Evolutionary conservation across 2,329 filamentous ascomycete genomes (phyloP).

Genomic region (Trichoderma citrinoviride): DNA sequence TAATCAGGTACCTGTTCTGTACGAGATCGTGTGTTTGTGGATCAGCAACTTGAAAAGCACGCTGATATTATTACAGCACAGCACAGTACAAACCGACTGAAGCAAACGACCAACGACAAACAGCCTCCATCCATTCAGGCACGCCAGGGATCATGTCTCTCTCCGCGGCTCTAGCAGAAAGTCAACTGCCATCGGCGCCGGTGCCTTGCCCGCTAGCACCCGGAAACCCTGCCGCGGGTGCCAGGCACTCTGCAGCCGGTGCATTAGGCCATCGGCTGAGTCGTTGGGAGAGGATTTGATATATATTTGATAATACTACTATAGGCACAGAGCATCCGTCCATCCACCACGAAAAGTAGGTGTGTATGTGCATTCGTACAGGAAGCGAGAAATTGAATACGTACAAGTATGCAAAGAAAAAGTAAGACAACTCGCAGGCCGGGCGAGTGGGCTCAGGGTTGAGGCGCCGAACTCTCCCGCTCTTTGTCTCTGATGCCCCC

Average conservation of each 20-base stretch:
- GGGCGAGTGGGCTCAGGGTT: not conserved
- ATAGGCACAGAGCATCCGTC: too few species aligned
- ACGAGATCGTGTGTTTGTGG: too few species aligned
- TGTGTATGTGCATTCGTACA: not conserved
- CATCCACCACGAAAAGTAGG: not conserved
- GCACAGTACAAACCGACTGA: too few species aligned
- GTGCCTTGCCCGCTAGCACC: slow-evolving; percentile 9
- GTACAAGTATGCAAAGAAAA: too few species aligned
- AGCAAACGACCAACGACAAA: not conserved
- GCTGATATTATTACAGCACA: too few species aligned
- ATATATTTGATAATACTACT: too few species aligned
- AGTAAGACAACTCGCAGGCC: not conserved
- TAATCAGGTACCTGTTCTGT: not conserved
- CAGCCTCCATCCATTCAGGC: too few species aligned
- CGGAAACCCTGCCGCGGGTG: slow-evolving; percentile 22
- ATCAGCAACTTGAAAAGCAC: too few species aligned
- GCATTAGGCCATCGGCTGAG: slow-evolving; percentile 33
- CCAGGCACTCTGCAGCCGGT: slow-evolving; percentile 23
- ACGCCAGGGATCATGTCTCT: too few species aligned
- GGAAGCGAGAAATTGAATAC: too few species aligned
- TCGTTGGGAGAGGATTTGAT: slow-evolving; percentile 26
- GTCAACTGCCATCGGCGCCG: slow-evolving; percentile 7
- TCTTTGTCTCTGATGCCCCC: not conserved
- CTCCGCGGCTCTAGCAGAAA: not conserved
- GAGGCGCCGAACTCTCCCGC: not conserved